A percentile compares a stretch with the other conserved stretches of the same genome.
Evolutionary conservation across 164 flowering plant species (phyloP).

Genomic region (Litsea cubeba): DNA sequence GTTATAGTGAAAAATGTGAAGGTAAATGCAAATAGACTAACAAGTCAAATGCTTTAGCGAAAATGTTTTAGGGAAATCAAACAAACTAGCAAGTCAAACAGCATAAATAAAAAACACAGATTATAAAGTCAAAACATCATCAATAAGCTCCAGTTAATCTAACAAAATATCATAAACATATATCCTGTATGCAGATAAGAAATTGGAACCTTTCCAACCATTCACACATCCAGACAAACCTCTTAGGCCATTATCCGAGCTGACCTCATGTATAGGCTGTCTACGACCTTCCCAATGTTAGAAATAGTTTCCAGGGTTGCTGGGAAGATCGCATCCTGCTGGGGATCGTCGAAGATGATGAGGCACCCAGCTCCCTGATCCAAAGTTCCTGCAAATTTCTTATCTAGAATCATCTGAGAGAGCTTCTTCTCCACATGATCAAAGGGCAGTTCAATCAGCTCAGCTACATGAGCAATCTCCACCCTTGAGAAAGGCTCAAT

Average conservation of each 20-base stretch:
- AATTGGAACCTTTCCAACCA: no score
- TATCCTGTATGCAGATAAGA: no score
- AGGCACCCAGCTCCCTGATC: conserved; percentile 74
- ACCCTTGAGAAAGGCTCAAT: conserved; percentile 68
- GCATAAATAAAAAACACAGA: no score
- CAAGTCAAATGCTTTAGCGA: no score
- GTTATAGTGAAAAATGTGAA: no score
- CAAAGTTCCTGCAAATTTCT: conserved; percentile 59
- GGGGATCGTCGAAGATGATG: conserved; percentile 53
- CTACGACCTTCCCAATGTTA: conserved; percentile 62
- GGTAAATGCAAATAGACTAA: no score
- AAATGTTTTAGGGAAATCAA: no score
- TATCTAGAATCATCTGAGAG: conserved; percentile 66
- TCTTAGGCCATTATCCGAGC: conserved; percentile 54
- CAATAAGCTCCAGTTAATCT: no score
- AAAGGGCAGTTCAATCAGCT: conserved; percentile 52
- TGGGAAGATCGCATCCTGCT: conserved; percentile 53
- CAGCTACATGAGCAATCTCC: conserved; percentile 55
- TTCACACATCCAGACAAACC: not conserved
- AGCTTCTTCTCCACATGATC: conserved; percentile 63
- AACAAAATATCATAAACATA: no score
- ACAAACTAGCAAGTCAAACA: no score
- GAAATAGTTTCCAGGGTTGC: conserved; percentile 62
- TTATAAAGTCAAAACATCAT: no score
- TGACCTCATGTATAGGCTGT: conserved; percentile 51